Base-by-base conservation (phyloP, 768 basidiomycete genomes). In the Saitozyma podzolica region DNA sequence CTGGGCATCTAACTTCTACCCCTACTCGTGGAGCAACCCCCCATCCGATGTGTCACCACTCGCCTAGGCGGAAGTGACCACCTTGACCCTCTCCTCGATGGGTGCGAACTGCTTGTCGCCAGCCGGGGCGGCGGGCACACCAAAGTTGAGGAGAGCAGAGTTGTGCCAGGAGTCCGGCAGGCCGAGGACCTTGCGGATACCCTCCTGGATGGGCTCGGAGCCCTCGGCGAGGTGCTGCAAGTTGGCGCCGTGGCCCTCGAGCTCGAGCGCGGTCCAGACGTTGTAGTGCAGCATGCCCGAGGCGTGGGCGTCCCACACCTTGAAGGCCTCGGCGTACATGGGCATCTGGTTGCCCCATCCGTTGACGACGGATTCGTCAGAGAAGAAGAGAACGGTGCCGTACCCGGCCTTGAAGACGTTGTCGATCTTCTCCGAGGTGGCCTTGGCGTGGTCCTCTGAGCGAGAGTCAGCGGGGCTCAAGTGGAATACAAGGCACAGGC, bases 331-430 rank as follows among this genome's bases (percentile, higher is more conserved):
- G 19, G 58, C 60, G 47, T 64, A 64, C 19, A 47, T 57, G 14
- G 75, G 73, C 65, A 78, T 76, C 58, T 74, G 68, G 17, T 58
- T 63, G 9, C 55, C 56, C 58, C 68, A 75, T n/a, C 53, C 58
- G 41, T 76, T 66, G 57, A 78, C 50, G 14, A 73, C 75, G 41
- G 69, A 68, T 55, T 79, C 65, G 64, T 82, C 81, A 42, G 79
- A 78, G 58, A 80, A 80, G 68, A 81, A 73, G 37, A 80, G 59
- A 56, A 82, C 74, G 20, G 81, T 80, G 37, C 81, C 81, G 61
- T 76, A 70, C 7, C 73, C 79, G 10, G 66, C 59, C 66, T 67
- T 65, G 75, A 63, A 55, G 61, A 39, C 9, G 6, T 53, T 52
- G 13, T 63, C 57, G 52, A 63, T 59, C 50, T 51, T 58, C 14